phyloP scores from a whole-genome alignment of 2,329 filamentous ascomycete genomes.

The Pseudopyricularia cyperi region DNA sequence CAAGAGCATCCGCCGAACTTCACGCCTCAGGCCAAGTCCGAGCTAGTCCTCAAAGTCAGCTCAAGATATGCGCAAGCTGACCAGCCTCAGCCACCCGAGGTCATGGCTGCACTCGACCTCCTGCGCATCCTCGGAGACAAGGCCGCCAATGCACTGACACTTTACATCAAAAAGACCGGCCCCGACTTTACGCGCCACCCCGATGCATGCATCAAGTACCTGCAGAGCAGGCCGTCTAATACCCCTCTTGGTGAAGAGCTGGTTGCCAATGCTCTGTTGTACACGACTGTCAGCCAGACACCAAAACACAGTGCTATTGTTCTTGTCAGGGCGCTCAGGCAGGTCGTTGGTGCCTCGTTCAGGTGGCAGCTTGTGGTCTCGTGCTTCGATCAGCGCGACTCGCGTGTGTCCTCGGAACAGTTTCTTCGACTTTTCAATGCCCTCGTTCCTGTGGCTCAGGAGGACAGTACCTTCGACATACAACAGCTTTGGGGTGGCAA shows the following conservation, averaged over 20 bases:
- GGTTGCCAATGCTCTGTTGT: slow-evolving; percentile 66
- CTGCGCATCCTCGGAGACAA: slow-evolving; percentile 50
- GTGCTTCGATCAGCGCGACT: slow-evolving; percentile 66
- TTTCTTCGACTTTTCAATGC: slow-evolving; percentile 74
- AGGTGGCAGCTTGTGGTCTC: slow-evolving; percentile 59
- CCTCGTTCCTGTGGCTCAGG: slow-evolving; percentile 56
- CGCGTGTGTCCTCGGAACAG: slow-evolving; percentile 65
- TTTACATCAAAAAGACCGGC: slow-evolving; percentile 62
- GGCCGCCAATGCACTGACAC: slow-evolving; percentile 42
- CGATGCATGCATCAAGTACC: slow-evolving; percentile 45
- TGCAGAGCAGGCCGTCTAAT: slow-evolving; percentile 37
- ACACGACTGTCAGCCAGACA: slow-evolving; percentile 44
- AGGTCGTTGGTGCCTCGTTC: slow-evolving; percentile 51
- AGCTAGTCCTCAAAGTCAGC: slow-evolving; percentile 52
- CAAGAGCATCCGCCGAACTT: slow-evolving; percentile 80
- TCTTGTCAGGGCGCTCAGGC: slow-evolving; percentile 48
- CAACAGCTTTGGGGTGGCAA: slow-evolving; percentile 81
- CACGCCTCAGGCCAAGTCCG: slow-evolving; percentile 59
- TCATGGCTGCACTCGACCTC: slow-evolving; percentile 59
- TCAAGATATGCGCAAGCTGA: slow-evolving; percentile 56
- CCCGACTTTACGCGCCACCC: slow-evolving; percentile 62
- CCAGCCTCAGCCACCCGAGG: slow-evolving; percentile 52
- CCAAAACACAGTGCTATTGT: slow-evolving; percentile 37
- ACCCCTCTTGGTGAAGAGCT: slow-evolving; percentile 67
- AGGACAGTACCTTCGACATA: slow-evolving; percentile 59